Evolutionary conservation across 306 rosid species (phyloP).

Genomic region (Geum urbanum): DNA sequence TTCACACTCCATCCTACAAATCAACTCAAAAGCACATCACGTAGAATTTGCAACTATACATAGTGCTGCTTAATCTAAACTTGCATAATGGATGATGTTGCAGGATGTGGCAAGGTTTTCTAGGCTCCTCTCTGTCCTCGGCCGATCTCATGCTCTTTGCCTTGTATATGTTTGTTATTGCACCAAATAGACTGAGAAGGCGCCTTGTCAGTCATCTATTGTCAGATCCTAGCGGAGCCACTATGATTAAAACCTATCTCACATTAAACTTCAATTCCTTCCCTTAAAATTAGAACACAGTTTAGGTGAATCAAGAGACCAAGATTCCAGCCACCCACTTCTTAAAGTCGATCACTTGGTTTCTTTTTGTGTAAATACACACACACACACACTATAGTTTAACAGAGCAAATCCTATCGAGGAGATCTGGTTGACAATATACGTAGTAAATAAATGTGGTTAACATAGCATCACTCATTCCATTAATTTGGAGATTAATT

Average conservation of each 20-base stretch:
- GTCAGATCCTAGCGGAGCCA: constrained; percentile 90
- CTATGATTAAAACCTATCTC: constrained; percentile 83
- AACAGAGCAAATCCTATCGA: not conserved
- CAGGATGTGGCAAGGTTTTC: constrained; percentile 99
- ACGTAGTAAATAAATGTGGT: constrained; percentile 1
- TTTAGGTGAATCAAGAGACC: constrained; percentile 29
- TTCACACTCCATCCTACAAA: not conserved
- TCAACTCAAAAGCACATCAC: not conserved
- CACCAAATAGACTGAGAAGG: constrained; percentile 88
- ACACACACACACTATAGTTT: not conserved
- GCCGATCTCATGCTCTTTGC: constrained; percentile 71
- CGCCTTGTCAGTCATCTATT: constrained; percentile 72
- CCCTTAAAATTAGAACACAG: constrained; percentile 24
- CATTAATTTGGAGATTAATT: too few species aligned
- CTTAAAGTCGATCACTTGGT: not conserved
- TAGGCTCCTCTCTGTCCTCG: constrained; percentile 86
- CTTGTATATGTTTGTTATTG: constrained; percentile 79
- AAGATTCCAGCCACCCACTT: not conserved
- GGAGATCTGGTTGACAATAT: not conserved
- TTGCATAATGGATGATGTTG: constrained; percentile 16
- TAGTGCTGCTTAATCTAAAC: not conserved
- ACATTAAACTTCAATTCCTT: constrained; percentile 23
- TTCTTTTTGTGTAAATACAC: constrained; percentile 6
- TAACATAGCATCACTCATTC: not conserved
- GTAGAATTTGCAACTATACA: not conserved